Evolutionary conservation across 108 stramenopile genomes (phyloP).

Genomic region (Discostella stelligeroides): DNA sequence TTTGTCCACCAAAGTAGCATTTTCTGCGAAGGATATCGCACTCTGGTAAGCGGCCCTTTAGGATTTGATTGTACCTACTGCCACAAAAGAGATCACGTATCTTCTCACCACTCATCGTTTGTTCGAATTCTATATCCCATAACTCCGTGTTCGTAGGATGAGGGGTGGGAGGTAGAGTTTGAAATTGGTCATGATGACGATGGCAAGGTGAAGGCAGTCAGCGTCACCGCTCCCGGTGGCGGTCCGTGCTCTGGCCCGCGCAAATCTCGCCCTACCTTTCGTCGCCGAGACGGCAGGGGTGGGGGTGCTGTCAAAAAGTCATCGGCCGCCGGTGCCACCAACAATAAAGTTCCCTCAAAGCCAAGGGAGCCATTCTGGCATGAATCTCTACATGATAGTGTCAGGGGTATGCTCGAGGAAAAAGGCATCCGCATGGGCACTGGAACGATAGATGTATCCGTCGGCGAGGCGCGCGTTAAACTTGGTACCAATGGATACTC

Average conservation of each 20-base stretch:
- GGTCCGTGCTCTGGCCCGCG: slow-evolving; percentile 53
- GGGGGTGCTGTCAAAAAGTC: background rate
- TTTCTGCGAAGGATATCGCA: slow-evolving; percentile 66
- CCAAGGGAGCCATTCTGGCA: slow-evolving; percentile 59
- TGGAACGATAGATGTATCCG: slow-evolving; percentile 60
- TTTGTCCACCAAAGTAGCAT: slow-evolving; percentile 82
- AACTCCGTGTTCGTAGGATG: slow-evolving; percentile 29
- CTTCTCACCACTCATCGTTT: background rate
- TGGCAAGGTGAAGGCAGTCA: slow-evolving; percentile 74
- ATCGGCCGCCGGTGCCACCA: slow-evolving; percentile 11
- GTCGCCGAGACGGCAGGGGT: slow-evolving; percentile 24
- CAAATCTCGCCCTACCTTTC: slow-evolving; percentile 39
- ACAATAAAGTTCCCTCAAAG: slow-evolving; percentile 22
- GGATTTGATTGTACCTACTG: slow-evolving; percentile 1
- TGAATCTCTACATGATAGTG: slow-evolving; percentile 43
- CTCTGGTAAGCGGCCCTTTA: slow-evolving; percentile 65
- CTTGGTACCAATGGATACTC: slow-evolving; percentile 72
- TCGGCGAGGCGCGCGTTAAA: slow-evolving; percentile 71
- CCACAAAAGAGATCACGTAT: slow-evolving; percentile 5
- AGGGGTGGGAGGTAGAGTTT: slow-evolving; percentile 72
- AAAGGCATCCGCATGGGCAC: slow-evolving; percentile 46
- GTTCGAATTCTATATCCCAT: slow-evolving; percentile 5
- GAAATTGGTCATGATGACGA: slow-evolving; percentile 73
- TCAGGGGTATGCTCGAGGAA: slow-evolving; percentile 54
- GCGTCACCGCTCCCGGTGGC: slow-evolving; percentile 72